phyloP scores from a whole-genome alignment of 768 basidiomycete species.

The Trametes cubensis region DNA sequence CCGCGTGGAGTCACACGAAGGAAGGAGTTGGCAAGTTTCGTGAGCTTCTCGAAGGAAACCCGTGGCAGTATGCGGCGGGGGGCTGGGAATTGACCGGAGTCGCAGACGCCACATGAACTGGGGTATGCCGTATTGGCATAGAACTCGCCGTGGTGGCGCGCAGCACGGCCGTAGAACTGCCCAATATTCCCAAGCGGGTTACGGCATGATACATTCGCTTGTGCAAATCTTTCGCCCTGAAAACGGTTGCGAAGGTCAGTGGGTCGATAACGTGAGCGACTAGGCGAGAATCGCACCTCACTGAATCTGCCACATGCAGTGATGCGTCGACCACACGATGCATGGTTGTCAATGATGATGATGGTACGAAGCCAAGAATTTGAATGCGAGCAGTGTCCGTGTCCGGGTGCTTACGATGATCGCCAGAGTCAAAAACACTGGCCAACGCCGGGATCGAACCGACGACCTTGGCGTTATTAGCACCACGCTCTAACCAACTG shows the following conservation, averaged over 20 bases:
- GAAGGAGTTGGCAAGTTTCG: neutral
- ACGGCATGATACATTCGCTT: neutral
- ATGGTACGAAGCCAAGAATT: too few relatives aligned
- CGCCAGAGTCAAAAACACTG: neutral
- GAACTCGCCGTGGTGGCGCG: neutral
- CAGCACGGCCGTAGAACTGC: neutral
- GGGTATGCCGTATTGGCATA: neutral
- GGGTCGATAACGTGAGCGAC: too few relatives aligned
- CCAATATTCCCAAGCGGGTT: neutral
- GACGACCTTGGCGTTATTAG: constrained; percentile 51
- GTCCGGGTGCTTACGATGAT: too few relatives aligned
- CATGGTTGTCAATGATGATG: too few relatives aligned
- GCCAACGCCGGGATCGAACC: constrained; percentile 28
- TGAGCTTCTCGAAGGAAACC: neutral
- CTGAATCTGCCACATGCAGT: too few relatives aligned
- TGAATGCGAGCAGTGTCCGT: too few relatives aligned
- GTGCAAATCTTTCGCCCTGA: too few relatives aligned
- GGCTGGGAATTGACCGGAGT: constrained; percentile 2
- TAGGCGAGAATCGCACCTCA: too few relatives aligned
- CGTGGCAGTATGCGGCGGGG: neutral
- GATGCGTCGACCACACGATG: too few relatives aligned
- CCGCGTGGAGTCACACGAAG: neutral
- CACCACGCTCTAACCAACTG: constrained; percentile 94
- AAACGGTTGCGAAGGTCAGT: too few relatives aligned
- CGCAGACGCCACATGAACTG: constrained; percentile 8